Evolutionary conservation across 139 green algal species (phyloP).

Genomic region (Coccomyxa sp.): DNA sequence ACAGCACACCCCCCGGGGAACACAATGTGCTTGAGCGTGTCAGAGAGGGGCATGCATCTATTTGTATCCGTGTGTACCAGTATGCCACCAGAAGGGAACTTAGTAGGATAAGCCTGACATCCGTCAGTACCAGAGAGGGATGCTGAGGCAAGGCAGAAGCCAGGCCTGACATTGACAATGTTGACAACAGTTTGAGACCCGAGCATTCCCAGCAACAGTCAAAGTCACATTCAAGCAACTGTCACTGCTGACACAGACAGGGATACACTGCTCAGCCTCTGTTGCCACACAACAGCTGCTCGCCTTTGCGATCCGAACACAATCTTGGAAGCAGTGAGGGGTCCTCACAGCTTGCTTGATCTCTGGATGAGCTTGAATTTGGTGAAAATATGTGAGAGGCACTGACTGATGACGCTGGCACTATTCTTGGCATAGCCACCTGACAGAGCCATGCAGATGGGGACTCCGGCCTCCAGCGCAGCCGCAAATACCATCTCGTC

Average conservation of each 20-base stretch:
- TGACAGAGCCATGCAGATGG: constrained; percentile 65
- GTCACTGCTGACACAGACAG: no score
- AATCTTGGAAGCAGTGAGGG: background rate
- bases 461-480: constrained; percentile 27
- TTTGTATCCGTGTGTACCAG: background rate
- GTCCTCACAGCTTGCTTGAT: background rate
- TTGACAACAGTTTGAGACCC: no score
- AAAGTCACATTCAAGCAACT: no score
- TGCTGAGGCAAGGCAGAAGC: no score
- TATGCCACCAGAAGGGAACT: background rate
- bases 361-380: background rate
- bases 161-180: no score
- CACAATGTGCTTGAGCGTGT: background rate
- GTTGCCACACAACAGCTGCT: no score
- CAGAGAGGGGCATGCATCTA: background rate
- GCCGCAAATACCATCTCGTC: constrained; percentile 62
- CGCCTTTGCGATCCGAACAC: no score
- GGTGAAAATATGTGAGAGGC: background rate
- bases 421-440: constrained; percentile 58
- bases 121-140: no score
- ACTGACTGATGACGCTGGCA: background rate
- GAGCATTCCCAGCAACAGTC: no score
- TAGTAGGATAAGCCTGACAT: background rate
- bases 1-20: background rate
- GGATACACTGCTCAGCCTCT: no score